Evolutionary conservation across 495 filamentous ascomycete genomes (phyloP).

Genomic region (Trypethelium eluteriae): DNA sequence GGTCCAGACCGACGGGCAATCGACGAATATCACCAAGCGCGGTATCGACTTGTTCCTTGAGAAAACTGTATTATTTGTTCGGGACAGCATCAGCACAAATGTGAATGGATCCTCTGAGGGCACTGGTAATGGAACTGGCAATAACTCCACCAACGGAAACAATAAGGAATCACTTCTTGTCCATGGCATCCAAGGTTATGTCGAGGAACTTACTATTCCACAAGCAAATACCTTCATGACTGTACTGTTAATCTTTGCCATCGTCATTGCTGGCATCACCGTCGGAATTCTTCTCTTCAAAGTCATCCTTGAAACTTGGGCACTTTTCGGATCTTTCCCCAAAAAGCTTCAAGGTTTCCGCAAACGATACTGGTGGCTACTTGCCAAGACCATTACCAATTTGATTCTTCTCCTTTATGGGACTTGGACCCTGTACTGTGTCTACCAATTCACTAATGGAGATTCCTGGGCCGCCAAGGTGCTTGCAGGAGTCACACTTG

Average conservation of each 20-base stretch:
- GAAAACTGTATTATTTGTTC: slow-evolving; percentile 39
- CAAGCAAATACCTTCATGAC: slow-evolving; percentile 95
- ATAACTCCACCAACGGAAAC: slow-evolving; percentile 20
- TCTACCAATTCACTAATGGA: slow-evolving; percentile 88
- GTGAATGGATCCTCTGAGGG: slow-evolving; percentile 40
- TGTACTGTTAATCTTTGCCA: slow-evolving; percentile 77
- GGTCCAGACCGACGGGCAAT: slow-evolving; percentile 44
- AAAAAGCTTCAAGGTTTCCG: slow-evolving; percentile 75
- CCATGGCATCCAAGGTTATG: slow-evolving; percentile 64
- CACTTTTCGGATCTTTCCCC: slow-evolving; percentile 80
- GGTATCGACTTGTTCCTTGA: slow-evolving; percentile 40
- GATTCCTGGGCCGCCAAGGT: slow-evolving; percentile 93
- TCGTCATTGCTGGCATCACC: slow-evolving; percentile 73
- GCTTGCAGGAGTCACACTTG: slow-evolving; percentile 75
- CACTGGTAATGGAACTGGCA: slow-evolving; percentile 26
- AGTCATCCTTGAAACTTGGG: slow-evolving; percentile 86
- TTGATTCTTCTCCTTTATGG: slow-evolving; percentile 90
- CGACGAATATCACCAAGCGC: slow-evolving; percentile 44
- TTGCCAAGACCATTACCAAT: slow-evolving; percentile 81
- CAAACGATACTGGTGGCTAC: slow-evolving; percentile 88
- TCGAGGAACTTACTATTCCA: slow-evolving; percentile 72
- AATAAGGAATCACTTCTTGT: slow-evolving; percentile 47
- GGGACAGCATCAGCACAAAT: slow-evolving; percentile 44
- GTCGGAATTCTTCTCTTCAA: slow-evolving; percentile 87
- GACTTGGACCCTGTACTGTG: slow-evolving; percentile 90